Base-by-base conservation (phyloP, 345 rosid genomes). In the Brassica incana region DNA sequence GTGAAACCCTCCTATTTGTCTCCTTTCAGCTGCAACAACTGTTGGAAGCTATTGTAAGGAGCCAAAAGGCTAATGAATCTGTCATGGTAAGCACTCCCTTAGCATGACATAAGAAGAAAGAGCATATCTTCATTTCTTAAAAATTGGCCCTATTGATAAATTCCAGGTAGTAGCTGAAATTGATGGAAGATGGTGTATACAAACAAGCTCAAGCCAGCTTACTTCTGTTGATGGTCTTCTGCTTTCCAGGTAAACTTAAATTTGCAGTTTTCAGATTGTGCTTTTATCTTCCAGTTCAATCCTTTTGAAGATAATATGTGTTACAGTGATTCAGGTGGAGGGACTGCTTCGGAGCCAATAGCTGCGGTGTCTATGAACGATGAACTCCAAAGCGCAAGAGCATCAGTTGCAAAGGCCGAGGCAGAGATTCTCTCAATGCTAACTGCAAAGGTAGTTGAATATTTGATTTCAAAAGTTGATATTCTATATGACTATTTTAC, bases 111-210 rank as follows among this genome's bases (percentile, higher is more conserved):
- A 52, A 8, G 11, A 30, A 20, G 40, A 75, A 58, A 3, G 63
- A 64, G 30, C 18, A 27, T 8, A 64, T 77, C 74, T 75, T 82
- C 60, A 43, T 48, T 73, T 75, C 43, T 83, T 30, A 50, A 66
- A 32, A 56, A 54, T 81, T 76, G 15, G 2, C 73, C 33, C 58
- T 79, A 60, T 54, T 80, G 65, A 8, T 72, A 14, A 59, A 45
- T 43, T 82, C 65, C 78, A 95, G 99, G 92, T 82, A 80, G 87
- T 84, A 71, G 84, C 85, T 82, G 87, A 82, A 38, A 75, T 89
- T 69, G 84, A 83, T 25, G 98, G 98, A 69, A 89, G 99, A 86
- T 92, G 95, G 98, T 95, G 95, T 77, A 81, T 92, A 81, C 88
- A 78, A 81, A 88, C 87, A 32, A 88, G 90, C 80, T 81, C 78